Base-by-base conservation (phyloP, 768 basidiomycete genomes). In the Boletus vermiculosoides region DNA sequence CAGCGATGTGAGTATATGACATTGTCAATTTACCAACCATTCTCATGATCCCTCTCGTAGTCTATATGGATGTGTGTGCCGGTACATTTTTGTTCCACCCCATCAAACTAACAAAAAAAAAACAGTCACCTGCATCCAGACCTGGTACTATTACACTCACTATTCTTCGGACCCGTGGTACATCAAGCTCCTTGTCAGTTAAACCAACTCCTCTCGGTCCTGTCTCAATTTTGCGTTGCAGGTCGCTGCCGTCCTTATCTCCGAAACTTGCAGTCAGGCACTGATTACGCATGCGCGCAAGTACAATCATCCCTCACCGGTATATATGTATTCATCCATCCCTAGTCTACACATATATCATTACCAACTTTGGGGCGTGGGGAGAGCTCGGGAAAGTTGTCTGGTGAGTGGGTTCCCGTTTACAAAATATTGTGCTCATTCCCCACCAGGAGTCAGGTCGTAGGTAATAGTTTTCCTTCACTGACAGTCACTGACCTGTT, bases 61-160 rank as follows among this genome's bases (percentile, higher is more conserved):
- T 8, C 66, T 84, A 13, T 77, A 80, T 48, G 83, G 82, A 70
- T 78, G 83, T 83, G 54, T 11, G 72, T 64, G 42, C 2, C 30
- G 20, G n/a, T 34, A 15, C 16, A 16, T 15, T 23, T 40, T 7
- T 31, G 23, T 37, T 44, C 0, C 22, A 16, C 16, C 15, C 16
- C 10, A 4, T 57, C 44, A 36, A 62, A 20, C 30, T n/a, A 18
- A 11, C n/a, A 23, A 31, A 20, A 34, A 54, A 33, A 54, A 2
- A 49, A 20, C 44, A 86, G 84, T 84, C n/a, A 80, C 81, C 8
- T 73, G 74, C 41, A 68, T 84, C 25, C 84, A 86, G 66, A 74
- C 39, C 39, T 40, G 39, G 39, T 40, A 40, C n/a, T 40, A 40
- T 11, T 40, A 20, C n/a, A 20, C 18, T 77, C 77, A 56, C 3